phyloP scores from a whole-genome alignment of 257 asterid genomes.

The Solanum chmielewskii region DNA sequence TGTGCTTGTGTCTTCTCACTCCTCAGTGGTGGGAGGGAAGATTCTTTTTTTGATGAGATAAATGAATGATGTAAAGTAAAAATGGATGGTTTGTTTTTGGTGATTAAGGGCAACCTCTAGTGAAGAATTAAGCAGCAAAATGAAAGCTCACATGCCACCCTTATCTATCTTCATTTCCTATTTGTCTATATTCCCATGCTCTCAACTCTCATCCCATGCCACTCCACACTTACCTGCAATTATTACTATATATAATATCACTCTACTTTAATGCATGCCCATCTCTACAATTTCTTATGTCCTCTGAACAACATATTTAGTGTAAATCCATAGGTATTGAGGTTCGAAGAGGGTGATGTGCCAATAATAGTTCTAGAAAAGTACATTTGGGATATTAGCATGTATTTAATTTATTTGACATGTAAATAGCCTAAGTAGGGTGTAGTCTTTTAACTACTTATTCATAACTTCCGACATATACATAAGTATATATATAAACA shows the following conservation, averaged over 20 bases:
- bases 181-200: constrained; percentile 19
- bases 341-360: not conserved
- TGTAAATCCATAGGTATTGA: not conserved
- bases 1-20: not conserved
- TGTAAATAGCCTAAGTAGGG: not conserved
- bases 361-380: not conserved
- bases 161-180: not conserved
- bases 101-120: not conserved
- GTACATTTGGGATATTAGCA: not conserved
- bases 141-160: constrained; percentile 4
- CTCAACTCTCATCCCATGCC: not conserved
- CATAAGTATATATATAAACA: not conserved
- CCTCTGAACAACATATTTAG: not conserved
- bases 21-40: constrained; percentile 11
- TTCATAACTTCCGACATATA: no score
- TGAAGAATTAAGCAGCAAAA: not conserved
- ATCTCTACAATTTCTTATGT: constrained; percentile 7
- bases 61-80: not conserved
- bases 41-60: not conserved
- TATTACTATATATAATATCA: not conserved
- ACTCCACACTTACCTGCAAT: not conserved
- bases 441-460: not conserved
- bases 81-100: constrained; percentile 9
- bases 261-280: constrained; percentile 19
- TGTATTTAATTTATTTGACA: not conserved